These are phyloP conservation scores for Scheffersomyces ergatensis DNA, from an alignment of 805 yeast genomes.

Conservation along the genomic window DNA sequence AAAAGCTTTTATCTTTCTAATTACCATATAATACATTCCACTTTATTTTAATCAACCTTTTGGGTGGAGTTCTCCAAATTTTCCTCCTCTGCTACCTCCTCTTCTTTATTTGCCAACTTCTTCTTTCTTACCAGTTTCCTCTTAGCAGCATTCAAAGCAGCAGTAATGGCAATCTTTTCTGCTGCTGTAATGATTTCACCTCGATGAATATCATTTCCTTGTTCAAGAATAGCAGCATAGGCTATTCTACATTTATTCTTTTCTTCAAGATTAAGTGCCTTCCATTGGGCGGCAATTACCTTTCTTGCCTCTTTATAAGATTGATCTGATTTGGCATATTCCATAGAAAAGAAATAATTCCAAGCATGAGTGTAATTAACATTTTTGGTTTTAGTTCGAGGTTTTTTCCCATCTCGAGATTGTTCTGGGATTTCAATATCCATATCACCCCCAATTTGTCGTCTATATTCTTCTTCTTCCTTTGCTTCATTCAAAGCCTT, in stretches of 20 bases:
- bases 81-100: neutral
- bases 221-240: slow-evolving; percentile 20
- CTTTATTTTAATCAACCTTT: no score
- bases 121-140: slow-evolving; percentile 9
- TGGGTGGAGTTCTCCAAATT: neutral
- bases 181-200: slow-evolving; percentile 27
- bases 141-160: neutral
- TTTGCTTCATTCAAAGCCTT: neutral
- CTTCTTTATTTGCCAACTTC: neutral
- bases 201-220: slow-evolving; percentile 26
- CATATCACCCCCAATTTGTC: neutral
- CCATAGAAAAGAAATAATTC: slow-evolving; percentile 28
- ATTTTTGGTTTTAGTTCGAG: neutral
- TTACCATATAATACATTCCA: no score
- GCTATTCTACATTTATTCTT: slow-evolving; percentile 26
- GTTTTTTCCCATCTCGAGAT: neutral
- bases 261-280: slow-evolving; percentile 19
- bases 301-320: slow-evolving; percentile 8
- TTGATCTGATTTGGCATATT: slow-evolving; percentile 10
- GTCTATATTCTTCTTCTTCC: neutral
- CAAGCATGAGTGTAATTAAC: slow-evolving; percentile 32
- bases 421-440: neutral
- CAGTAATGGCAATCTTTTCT: slow-evolving; percentile 13
- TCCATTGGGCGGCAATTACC: slow-evolving; percentile 20
- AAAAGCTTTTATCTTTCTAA: no score